Percentiles rank a stretch among this genome's conserved stretches.
Conservation (phyloP, 192 early-diverging fungal genomes). For the Entomortierella lignicola region DNA sequence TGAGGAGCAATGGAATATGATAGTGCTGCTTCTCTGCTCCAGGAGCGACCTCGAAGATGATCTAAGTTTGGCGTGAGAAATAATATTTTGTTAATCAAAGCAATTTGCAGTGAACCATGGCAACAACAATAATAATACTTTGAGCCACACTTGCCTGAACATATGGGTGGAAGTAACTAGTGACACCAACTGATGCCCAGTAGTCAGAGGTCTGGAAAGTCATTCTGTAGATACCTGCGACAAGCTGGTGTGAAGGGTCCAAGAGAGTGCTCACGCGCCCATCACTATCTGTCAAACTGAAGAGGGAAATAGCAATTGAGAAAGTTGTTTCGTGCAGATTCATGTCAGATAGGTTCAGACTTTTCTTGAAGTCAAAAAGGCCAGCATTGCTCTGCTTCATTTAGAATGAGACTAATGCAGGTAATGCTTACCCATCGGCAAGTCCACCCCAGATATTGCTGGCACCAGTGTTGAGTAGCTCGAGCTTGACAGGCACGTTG, state of each 20-base stretch:
- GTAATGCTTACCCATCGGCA: slow-evolving; percentile 26
- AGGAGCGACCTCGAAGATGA: slow-evolving; percentile 74
- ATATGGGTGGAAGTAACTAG: slow-evolving; percentile 84
- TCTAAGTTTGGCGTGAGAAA: slow-evolving; percentile 39
- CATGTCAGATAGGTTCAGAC: no score
- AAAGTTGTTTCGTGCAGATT: no score
- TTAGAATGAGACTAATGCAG: no score
- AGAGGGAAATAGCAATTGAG: not conserved
- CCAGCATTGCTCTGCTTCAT: no score
- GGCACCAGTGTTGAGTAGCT: slow-evolving; percentile 56
- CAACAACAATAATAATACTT: no score
- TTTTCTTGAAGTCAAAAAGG: no score
- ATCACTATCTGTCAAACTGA: slow-evolving; percentile 74
- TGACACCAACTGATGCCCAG: slow-evolving; percentile 64
- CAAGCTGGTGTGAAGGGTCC: slow-evolving; percentile 64
- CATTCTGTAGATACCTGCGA: slow-evolving; percentile 81
- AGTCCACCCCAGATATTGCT: slow-evolving; percentile 52
- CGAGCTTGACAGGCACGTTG: slow-evolving; percentile 77
- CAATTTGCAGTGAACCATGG: no score
- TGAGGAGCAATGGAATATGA: slow-evolving; percentile 90
- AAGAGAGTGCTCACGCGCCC: slow-evolving; percentile 79
- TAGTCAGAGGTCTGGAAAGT: slow-evolving; percentile 83
- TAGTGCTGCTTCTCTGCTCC: slow-evolving; percentile 80
- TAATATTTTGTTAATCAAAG: no score
- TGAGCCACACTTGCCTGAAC: slow-evolving; percentile 68